Evolutionary conservation across 1,284 basidiomycete species (phyloP), one percentile per base, ranked within the genome.

Genomic region (Jaminaea rosea): DNA sequence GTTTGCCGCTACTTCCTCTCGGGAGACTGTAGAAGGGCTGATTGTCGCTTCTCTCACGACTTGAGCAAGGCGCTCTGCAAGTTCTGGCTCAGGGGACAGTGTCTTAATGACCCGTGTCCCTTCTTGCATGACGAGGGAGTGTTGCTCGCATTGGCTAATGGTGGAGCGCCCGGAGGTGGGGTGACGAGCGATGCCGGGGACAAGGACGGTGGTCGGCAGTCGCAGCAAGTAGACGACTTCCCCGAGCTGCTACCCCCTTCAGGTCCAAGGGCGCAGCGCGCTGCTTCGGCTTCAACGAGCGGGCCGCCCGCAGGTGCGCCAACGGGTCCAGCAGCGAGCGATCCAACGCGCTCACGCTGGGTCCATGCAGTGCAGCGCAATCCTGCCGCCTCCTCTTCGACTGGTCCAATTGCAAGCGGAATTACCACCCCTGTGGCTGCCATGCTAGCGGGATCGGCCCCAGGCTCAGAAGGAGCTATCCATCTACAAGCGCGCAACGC

Each of bases 1-100:
- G 91, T 98, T 34, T 98, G 93, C 74, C 80, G 94, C 52, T 98
- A 97, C 75, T 98, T 91, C 75, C 80, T 98, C 31, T 88, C 89
- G 6, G 94, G 94, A 17, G 92, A 97, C 76, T 98, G 93, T 73
- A 78, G 96, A 50, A 79, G 93, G 47, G 87, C 89, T 47, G 93
- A 99, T 77, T 98, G 94, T 77, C 84, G 92, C 55, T 99, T 97
- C 78, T 75, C 72, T 27, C 76, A 77, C 51, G 76, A 77, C 36
- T 61, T 77, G 11, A 69, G 72, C 47, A 72, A 73, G 34, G 92
- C 92, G 0, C 76, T 96, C 21, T 97, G 90, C 76, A 86, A 93
- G 28, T 98, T 97, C 78, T 99, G 93, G 93, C 80, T 99, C 36
- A 82, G 91, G 46, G 93, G 93, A 3, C 91, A 90, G 85, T 58